Percentiles rank a stretch among this genome's conserved stretches.
phyloP scores from a whole-genome alignment of 2,329 filamentous ascomycete species.

The Fusarium sterilihyphosum region DNA sequence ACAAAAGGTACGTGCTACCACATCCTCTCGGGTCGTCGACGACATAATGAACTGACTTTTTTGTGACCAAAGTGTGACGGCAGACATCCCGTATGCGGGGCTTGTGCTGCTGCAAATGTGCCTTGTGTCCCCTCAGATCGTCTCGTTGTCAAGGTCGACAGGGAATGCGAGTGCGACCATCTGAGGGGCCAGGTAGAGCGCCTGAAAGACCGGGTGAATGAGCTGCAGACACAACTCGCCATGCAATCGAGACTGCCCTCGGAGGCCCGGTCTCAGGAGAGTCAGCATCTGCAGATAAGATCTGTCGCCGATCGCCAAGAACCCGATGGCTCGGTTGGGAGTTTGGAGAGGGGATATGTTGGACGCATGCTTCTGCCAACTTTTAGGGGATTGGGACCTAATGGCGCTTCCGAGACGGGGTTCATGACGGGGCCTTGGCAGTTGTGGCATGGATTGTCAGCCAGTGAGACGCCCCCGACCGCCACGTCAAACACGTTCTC shows the following conservation, averaged over 20 bases:
- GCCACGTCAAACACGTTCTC: slow-evolving; percentile 8
- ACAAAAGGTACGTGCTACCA: slow-evolving; percentile 28
- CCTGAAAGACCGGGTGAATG: slow-evolving; percentile 23
- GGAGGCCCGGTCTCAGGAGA: not conserved
- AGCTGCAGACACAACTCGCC: slow-evolving; percentile 24
- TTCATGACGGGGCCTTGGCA: slow-evolving; percentile 38
- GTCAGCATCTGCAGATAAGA: not conserved
- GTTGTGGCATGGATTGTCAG: slow-evolving; percentile 32
- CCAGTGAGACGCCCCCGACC: slow-evolving; percentile 23
- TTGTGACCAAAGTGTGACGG: slow-evolving; percentile 30
- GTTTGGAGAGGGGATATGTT: slow-evolving; percentile 24
- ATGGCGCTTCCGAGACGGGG: slow-evolving; percentile 22
- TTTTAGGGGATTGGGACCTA: slow-evolving; percentile 5
- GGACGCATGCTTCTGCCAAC: slow-evolving; percentile 38
- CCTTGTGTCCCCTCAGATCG: slow-evolving; percentile 38
- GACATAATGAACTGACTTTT: not conserved
- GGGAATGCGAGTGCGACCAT: slow-evolving; percentile 34
- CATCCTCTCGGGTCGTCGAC: not conserved
- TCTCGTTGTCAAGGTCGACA: slow-evolving; percentile 30
- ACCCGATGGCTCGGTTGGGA: slow-evolving; percentile 15
- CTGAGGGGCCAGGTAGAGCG: slow-evolving; percentile 30
- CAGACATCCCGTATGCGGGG: slow-evolving; percentile 32
- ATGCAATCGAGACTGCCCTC: not conserved
- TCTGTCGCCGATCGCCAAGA: not conserved
- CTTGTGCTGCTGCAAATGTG: slow-evolving; percentile 25